Evolutionary conservation across 345 rosid genomes (phyloP).

Genomic region (Citrus glauca): DNA sequence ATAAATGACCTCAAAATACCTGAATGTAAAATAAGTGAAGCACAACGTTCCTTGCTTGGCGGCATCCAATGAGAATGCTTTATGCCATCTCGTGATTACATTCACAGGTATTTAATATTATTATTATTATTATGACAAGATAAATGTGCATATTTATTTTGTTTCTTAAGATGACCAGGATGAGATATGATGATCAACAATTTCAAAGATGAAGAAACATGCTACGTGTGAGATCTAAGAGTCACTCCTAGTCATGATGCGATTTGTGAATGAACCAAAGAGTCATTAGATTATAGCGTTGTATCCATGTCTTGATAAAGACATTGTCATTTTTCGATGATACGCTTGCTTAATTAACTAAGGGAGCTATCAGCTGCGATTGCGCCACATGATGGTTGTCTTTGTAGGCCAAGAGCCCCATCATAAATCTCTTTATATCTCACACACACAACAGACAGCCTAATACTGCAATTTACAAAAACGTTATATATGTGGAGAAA

Average conservation of each 20-base stretch:
- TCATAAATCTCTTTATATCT: too few species aligned
- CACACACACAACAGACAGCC: too few species aligned
- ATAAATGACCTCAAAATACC: neutral
- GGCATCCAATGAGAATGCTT: neutral
- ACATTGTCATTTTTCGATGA: neutral
- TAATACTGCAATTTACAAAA: too few species aligned
- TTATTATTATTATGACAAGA: conserved; percentile 1
- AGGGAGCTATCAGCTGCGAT: too few species aligned
- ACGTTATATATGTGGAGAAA: too few species aligned
- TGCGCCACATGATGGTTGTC: too few species aligned
- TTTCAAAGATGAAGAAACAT: conserved; percentile 29
- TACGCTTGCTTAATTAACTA: neutral
- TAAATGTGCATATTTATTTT: neutral
- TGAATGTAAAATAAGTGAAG: conserved; percentile 13
- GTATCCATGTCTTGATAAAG: neutral
- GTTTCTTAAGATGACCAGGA: neutral
- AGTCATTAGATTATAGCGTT: too few species aligned
- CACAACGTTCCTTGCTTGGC: neutral
- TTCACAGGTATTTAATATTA: neutral
- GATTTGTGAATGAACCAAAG: too few species aligned
- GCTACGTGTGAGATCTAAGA: conserved; percentile 38
- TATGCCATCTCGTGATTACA: neutral
- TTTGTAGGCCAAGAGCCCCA: too few species aligned
- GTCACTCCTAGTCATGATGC: conserved; percentile 18
- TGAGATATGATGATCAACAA: neutral